These are phyloP conservation scores for Pythium oligandrum DNA, from an alignment of 352 stramenopile genomes.

Conservation along the genomic window DNA sequence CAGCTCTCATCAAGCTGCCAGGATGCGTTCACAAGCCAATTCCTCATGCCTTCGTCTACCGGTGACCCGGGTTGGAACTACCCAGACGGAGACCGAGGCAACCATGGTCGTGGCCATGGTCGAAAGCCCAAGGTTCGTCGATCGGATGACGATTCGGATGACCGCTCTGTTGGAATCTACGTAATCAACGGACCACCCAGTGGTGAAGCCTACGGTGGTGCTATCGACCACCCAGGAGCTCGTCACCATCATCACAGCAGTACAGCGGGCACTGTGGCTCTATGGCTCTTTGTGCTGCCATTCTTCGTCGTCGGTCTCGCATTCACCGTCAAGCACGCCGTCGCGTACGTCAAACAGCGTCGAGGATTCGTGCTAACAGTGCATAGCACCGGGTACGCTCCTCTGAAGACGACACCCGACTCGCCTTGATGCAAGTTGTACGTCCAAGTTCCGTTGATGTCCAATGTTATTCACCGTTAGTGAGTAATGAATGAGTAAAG, in stretches of 20 bases:
- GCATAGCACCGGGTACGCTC: neutral
- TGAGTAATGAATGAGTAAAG: neutral
- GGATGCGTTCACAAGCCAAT: neutral
- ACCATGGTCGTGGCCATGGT: neutral
- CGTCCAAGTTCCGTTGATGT: neutral
- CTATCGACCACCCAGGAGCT: too few relatives aligned
- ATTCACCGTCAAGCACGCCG: neutral
- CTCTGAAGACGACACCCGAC: neutral
- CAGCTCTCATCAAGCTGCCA: neutral
- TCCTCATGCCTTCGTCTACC: neutral
- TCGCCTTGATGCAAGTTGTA: neutral
- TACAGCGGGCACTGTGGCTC: neutral
- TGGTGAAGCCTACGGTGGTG: too few relatives aligned
- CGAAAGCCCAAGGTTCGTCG: neutral
- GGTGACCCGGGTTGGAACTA: neutral
- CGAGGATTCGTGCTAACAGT: neutral
- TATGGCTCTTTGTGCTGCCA: neutral
- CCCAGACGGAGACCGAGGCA: neutral
- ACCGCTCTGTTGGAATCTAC: neutral
- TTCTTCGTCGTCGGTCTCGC: constrained; percentile 1
- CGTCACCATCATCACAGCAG: neutral
- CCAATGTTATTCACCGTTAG: neutral
- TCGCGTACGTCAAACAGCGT: neutral
- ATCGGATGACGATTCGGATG: neutral
- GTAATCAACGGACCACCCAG: too few relatives aligned